A percentile compares a stretch with the other conserved stretches of the same genome.
Evolutionary conservation across 2,329 filamentous ascomycete species (phyloP).

Genomic region (Aspergillus sp.): DNA sequence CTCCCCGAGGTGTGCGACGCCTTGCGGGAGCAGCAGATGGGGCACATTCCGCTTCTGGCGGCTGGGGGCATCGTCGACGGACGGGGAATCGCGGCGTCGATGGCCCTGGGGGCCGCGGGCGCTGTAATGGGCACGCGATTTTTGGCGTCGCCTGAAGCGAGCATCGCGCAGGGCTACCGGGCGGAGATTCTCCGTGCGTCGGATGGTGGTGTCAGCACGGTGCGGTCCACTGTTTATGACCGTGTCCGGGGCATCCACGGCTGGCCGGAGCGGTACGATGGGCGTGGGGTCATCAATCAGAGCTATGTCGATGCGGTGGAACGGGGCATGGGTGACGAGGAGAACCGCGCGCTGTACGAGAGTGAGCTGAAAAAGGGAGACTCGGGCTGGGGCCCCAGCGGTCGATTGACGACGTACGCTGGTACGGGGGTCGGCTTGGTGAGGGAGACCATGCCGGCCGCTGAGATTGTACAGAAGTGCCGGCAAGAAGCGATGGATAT

Average conservation of each 20-base stretch:
- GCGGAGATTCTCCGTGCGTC: constrained; percentile 47
- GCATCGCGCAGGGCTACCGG: constrained; percentile 51
- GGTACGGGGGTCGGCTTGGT: constrained; percentile 62
- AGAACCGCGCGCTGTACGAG: constrained; percentile 45
- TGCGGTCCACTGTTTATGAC: constrained; percentile 55
- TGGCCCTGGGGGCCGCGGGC: constrained; percentile 54
- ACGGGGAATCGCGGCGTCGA: constrained; percentile 49
- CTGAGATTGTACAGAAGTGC: constrained; percentile 52
- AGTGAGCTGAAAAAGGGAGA: constrained; percentile 53
- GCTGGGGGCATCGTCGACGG: constrained; percentile 56
- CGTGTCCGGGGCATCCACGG: constrained; percentile 53
- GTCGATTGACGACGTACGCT: constrained; percentile 61
- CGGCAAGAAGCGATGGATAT: constrained; percentile 37
- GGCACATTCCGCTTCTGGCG: constrained; percentile 47
- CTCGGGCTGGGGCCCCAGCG: constrained; percentile 52
- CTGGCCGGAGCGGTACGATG: constrained; percentile 60
- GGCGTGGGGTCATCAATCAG: constrained; percentile 57
- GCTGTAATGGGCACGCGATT: constrained; percentile 65
- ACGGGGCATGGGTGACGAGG: constrained; percentile 38
- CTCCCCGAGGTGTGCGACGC: constrained; percentile 52
- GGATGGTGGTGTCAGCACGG: constrained; percentile 54
- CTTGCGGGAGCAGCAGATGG: constrained; percentile 22
- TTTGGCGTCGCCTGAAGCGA: constrained; percentile 53
- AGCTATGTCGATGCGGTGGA: constrained; percentile 47
- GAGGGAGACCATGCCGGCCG: constrained; percentile 49